Evolutionary conservation across 1,284 basidiomycete genomes (phyloP).

Genomic region (Pyrrhoderma noxium): DNA sequence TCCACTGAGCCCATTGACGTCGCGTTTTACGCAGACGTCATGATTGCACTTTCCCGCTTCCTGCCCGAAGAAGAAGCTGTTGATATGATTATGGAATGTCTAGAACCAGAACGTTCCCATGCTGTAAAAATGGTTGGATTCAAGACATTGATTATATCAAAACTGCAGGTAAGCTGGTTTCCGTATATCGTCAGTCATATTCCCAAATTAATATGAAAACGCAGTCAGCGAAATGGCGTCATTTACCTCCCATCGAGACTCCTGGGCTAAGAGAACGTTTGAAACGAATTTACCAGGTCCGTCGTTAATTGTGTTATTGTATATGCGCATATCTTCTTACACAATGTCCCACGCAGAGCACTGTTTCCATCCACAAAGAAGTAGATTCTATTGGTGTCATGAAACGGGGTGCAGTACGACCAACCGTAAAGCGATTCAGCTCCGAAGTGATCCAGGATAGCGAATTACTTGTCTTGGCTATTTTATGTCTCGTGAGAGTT

Average conservation of each 20-base stretch:
- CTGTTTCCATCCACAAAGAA: constrained; percentile 45
- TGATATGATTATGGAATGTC: constrained; percentile 51
- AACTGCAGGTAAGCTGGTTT: constrained; percentile 17
- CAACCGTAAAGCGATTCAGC: constrained; percentile 50
- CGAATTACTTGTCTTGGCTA: constrained; percentile 57
- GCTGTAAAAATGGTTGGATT: constrained; percentile 74
- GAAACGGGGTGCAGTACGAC: constrained; percentile 47
- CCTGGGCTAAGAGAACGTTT: constrained; percentile 47
- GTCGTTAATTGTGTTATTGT: constrained; percentile 18
- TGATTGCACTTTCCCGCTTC: constrained; percentile 68
- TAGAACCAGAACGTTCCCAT: constrained; percentile 71
- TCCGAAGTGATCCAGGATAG: constrained; percentile 55
- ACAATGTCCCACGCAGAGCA: constrained; percentile 31
- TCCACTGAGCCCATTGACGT: constrained; percentile 66
- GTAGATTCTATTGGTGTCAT: constrained; percentile 47
- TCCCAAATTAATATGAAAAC: constrained; percentile 7
- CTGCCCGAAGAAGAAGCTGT: constrained; percentile 55
- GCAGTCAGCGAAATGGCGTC: constrained; percentile 45
- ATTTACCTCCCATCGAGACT: constrained; percentile 42
- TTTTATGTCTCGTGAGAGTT: constrained; percentile 60
- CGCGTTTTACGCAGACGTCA: constrained; percentile 68
- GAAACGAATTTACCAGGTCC: constrained; percentile 49
- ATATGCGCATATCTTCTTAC: constrained; percentile 17
- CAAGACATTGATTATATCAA: constrained; percentile 54
- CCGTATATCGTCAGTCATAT: not conserved